Evolutionary conservation across 345 rosid genomes (phyloP).

Genomic region (Microthlaspi erraticum): DNA sequence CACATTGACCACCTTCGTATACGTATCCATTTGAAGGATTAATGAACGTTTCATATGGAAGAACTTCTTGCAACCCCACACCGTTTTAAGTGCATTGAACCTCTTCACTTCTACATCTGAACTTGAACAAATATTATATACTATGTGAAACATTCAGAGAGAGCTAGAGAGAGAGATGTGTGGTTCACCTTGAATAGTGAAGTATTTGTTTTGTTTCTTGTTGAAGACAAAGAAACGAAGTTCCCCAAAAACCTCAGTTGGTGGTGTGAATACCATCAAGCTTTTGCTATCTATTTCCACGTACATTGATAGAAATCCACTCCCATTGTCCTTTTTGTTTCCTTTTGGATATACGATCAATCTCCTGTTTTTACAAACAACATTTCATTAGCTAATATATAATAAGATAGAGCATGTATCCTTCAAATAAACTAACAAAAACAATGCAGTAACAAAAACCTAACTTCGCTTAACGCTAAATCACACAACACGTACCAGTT

Average conservation of each 20-base stretch:
- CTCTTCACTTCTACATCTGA: constrained; percentile 13
- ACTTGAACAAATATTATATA: no score
- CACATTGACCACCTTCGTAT: constrained; percentile 20
- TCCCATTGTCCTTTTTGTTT: constrained; percentile 12
- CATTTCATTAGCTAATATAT: no score
- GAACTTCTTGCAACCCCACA: background rate
- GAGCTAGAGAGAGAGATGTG: background rate
- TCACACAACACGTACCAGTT: background rate
- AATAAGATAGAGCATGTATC: no score
- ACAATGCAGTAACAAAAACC: no score
- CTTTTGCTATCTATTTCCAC: constrained; percentile 19
- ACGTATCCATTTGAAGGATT: constrained; percentile 1
- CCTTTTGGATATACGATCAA: constrained; percentile 24
- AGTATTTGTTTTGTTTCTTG: background rate
- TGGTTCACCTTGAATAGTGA: constrained; percentile 10
- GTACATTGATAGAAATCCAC: constrained; percentile 11
- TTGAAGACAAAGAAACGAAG: constrained; percentile 21
- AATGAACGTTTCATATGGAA: constrained; percentile 16
- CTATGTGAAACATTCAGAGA: no score
- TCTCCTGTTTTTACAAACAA: constrained; percentile 1
- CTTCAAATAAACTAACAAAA: no score
- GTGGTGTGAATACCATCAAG: background rate
- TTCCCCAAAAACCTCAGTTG: background rate
- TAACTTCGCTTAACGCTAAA: no score
- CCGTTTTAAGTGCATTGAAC: constrained; percentile 15